Conservation (phyloP, 169 alveolate genomes). For the Eimeria sp. region DNA sequence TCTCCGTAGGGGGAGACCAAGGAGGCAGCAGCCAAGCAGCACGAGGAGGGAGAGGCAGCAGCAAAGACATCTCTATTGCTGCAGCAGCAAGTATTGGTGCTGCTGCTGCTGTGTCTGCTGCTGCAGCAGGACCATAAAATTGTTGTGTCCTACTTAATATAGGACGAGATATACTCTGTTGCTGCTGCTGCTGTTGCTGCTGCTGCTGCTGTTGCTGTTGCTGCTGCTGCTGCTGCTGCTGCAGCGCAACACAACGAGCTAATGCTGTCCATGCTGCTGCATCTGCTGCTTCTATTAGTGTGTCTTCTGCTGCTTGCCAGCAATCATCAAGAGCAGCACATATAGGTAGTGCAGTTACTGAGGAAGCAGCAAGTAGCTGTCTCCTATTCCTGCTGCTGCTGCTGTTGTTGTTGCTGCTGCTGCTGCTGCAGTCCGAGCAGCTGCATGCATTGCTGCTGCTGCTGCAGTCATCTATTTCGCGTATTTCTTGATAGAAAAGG, state of each 20-base stretch:
- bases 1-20: slow-evolving; percentile 43
- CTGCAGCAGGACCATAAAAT: slow-evolving; percentile 30
- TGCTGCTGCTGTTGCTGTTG: slow-evolving; percentile 11
- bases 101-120: slow-evolving; percentile 62
- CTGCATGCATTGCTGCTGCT: slow-evolving; percentile 1
- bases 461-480: slow-evolving; percentile 65
- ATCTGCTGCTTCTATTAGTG: slow-evolving; percentile 72
- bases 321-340: slow-evolving; percentile 55
- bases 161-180: neutral
- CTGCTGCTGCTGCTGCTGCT: slow-evolving; percentile 63
- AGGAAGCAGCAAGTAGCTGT: slow-evolving; percentile 52
- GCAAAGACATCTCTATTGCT: slow-evolving; percentile 23
- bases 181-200: slow-evolving; percentile 27
- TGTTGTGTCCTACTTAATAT: neutral
- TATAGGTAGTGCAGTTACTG: slow-evolving; percentile 69
- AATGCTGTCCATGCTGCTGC: slow-evolving; percentile 71
- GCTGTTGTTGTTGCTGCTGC: slow-evolving; percentile 65
- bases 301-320: slow-evolving; percentile 78
- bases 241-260: slow-evolving; percentile 19
- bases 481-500: slow-evolving; percentile 18
- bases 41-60: slow-evolving; percentile 57
- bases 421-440: slow-evolving; percentile 15
- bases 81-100: slow-evolving; percentile 41
- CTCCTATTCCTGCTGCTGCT: slow-evolving; percentile 12
- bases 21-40: slow-evolving; percentile 81